These are phyloP conservation scores for Populus simonii DNA, from an alignment of 345 rosid genomes.

Conservation along the genomic window DNA sequence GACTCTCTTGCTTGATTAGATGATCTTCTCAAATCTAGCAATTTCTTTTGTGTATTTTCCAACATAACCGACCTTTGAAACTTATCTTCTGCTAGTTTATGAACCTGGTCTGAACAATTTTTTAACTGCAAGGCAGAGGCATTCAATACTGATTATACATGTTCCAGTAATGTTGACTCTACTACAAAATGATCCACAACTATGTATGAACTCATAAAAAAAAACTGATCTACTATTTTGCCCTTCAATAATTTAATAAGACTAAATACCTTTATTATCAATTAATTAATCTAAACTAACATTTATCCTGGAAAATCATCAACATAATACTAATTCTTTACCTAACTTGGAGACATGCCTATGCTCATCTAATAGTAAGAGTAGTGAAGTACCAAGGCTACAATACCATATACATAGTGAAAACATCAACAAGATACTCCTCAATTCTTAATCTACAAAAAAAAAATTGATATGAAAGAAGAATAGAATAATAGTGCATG, in stretches of 20 bases:
- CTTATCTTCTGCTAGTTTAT: slow-evolving; percentile 66
- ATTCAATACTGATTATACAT: slow-evolving; percentile 4
- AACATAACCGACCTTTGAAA: slow-evolving; percentile 41
- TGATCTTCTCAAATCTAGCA: slow-evolving; percentile 53
- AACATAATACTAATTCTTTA: not conserved
- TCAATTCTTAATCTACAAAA: not conserved
- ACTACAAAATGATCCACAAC: not conserved
- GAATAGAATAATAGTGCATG: not conserved
- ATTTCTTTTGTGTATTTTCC: slow-evolving; percentile 62
- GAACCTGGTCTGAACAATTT: slow-evolving; percentile 61
- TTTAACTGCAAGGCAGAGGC: slow-evolving; percentile 58
- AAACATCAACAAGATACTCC: not conserved
- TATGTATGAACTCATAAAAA: not conserved
- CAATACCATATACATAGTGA: not conserved
- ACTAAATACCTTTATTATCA: not conserved
- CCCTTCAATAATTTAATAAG: not conserved
- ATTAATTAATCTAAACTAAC: not conserved
- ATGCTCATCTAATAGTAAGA: not conserved
- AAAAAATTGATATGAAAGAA: not conserved
- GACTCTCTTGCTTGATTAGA: slow-evolving; percentile 65
- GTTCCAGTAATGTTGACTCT: not conserved
- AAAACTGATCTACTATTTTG: not conserved
- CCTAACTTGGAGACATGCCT: not conserved
- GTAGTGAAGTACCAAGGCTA: not conserved
- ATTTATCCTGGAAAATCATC: not conserved